These are phyloP conservation scores for Scedosporium aurantiacum DNA, from an alignment of 2,329 filamentous ascomycete genomes.

Conservation along the genomic window DNA sequence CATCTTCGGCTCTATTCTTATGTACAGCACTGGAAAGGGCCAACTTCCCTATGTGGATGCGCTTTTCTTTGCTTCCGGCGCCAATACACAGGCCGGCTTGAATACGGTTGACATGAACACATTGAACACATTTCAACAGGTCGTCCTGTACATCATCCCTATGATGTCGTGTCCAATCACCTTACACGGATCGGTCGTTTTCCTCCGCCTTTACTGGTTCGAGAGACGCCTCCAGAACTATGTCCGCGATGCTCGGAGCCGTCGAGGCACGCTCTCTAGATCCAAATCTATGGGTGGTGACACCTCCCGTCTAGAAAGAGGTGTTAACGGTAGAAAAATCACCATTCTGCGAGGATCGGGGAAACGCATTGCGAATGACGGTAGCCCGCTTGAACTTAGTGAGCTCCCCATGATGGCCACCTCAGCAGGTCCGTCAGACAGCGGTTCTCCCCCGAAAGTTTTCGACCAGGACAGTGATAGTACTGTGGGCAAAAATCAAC, in stretches of 20 bases:
- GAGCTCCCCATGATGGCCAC: not conserved
- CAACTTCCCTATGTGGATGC: conserved; percentile 72
- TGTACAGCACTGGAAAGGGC: conserved; percentile 51
- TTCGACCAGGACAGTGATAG: conserved; percentile 5
- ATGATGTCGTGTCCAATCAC: conserved; percentile 75
- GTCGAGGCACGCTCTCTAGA: conserved; percentile 54
- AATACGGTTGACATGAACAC: conserved; percentile 66
- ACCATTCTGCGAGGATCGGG: conserved; percentile 51
- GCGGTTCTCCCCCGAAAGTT: conserved; percentile 2
- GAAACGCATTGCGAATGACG: conserved; percentile 50
- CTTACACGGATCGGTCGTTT: conserved; percentile 77
- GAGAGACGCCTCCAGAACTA: conserved; percentile 88
- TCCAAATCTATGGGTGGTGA: conserved; percentile 40
- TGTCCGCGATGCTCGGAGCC: conserved; percentile 57
- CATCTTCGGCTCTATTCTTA: conserved; percentile 63
- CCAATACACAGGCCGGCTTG: conserved; percentile 83
- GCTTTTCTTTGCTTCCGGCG: conserved; percentile 75
- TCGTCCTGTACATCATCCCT: conserved; percentile 59
- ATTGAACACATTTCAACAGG: conserved; percentile 61
- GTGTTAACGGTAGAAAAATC: conserved; percentile 56
- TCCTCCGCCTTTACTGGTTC: conserved; percentile 93
- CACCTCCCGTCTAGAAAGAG: conserved; percentile 40
- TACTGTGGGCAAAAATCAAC: conserved; percentile 2
- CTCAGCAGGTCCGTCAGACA: not conserved
- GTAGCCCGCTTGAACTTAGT: conserved; percentile 18